These are phyloP conservation scores for Taphrina communis DNA, from an alignment of 1,139 yeast species.

Conservation along the genomic window DNA sequence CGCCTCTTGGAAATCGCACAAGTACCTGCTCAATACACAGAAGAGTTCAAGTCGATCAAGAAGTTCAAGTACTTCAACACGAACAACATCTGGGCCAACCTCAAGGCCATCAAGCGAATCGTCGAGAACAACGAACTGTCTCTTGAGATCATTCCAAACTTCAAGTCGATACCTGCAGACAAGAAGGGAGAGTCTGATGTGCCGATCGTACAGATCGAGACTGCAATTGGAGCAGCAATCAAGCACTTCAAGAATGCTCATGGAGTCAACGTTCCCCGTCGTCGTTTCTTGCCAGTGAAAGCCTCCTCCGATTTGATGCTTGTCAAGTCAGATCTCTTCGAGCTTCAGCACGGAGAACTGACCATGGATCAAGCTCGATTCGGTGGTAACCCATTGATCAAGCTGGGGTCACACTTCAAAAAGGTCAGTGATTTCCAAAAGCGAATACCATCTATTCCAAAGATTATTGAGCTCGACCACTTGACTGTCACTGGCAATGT, in stretches of 20 bases:
- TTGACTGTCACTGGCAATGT: conserved; percentile 98
- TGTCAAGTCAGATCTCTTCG: conserved; percentile 95
- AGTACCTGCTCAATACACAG: conserved; percentile 98
- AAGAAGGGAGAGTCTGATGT: conserved; percentile 51
- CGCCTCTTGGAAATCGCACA: conserved; percentile 96
- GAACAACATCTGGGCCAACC: conserved; percentile 95
- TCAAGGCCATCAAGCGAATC: conserved; percentile 89
- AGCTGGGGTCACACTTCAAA: conserved; percentile 94
- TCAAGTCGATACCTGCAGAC: conserved; percentile 69
- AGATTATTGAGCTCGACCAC: conserved; percentile 93
- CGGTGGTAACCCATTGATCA: conserved; percentile 92
- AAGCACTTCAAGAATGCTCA: conserved; percentile 94
- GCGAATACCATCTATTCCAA: conserved; percentile 94
- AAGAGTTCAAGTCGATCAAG: conserved; percentile 96
- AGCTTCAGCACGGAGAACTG: conserved; percentile 88
- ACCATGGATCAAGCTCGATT: conserved; percentile 83
- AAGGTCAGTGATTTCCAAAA: conserved; percentile 89
- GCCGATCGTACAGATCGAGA: conserved; percentile 91
- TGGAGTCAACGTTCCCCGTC: conserved; percentile 97
- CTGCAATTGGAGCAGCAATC: conserved; percentile 99
- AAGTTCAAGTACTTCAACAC: conserved; percentile 98
- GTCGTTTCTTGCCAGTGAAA: conserved; percentile 96
- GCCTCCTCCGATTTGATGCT: conserved; percentile 92
- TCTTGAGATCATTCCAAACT: conserved; percentile 94
- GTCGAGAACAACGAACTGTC: conserved; percentile 83